phyloP scores from a whole-genome alignment of 148 eudicot genomes.

The Hydrangea macrophylla region DNA sequence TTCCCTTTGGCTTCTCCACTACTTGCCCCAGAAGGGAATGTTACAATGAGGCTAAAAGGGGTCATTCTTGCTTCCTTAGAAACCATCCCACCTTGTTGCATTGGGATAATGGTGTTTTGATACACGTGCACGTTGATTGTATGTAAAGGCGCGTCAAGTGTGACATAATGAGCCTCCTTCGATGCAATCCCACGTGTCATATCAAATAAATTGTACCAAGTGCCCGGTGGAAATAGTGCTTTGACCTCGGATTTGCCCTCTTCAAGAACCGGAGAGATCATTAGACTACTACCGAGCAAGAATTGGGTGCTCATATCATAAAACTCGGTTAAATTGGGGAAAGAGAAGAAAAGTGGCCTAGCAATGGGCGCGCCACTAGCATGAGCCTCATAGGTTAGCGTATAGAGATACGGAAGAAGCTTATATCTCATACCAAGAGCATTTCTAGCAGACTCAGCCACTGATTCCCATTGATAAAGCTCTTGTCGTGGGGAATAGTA shows the following conservation, averaged over 20 bases:
- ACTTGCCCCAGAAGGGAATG: conserved; percentile 68
- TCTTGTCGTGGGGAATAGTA: conserved; percentile 90
- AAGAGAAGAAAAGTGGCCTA: conserved; percentile 83
- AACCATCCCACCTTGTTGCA: conserved; percentile 84
- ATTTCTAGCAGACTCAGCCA: conserved; percentile 84
- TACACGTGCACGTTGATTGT: conserved; percentile 75
- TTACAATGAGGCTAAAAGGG: conserved; percentile 72
- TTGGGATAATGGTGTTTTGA: conserved; percentile 74
- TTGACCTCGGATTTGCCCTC: conserved; percentile 56
- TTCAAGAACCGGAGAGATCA: conserved; percentile 89
- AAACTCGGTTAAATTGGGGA: conserved; percentile 49
- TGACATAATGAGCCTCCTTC: conserved; percentile 37
- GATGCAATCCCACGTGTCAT: conserved; percentile 58
- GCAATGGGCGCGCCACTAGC: conserved; percentile 83
- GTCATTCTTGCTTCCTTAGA: conserved; percentile 85
- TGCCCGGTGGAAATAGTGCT: conserved; percentile 78
- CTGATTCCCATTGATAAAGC: conserved; percentile 88
- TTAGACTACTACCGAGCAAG: conserved; percentile 72
- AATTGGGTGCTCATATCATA: conserved; percentile 89
- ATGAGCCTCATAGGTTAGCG: conserved; percentile 88
- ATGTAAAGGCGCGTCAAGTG: conserved; percentile 75
- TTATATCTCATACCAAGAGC: conserved; percentile 94
- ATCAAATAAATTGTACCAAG: conserved; percentile 84
- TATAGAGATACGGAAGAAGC: conserved; percentile 84
- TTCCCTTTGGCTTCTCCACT: conserved; percentile 64